Percentiles rank a stretch among this genome's conserved stretches.
Evolutionary conservation across 2,329 filamentous ascomycete genomes (phyloP).

Genomic region (Shiraia sp.): DNA sequence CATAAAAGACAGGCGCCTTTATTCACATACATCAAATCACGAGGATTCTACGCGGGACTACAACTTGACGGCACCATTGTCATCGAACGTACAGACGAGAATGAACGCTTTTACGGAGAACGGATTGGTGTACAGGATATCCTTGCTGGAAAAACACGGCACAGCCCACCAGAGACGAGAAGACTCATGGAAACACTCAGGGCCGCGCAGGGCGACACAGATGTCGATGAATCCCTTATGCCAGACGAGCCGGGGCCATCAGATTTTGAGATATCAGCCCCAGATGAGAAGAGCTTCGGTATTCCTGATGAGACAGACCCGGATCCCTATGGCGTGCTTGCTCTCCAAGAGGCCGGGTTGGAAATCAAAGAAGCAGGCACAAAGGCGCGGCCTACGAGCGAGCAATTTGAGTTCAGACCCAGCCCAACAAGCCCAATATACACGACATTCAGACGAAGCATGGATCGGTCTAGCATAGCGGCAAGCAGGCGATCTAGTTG

Average conservation of each 20-base stretch:
- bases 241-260: slow-evolving; percentile 74
- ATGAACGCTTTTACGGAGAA: slow-evolving; percentile 81
- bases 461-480: slow-evolving; percentile 66
- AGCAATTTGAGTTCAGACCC: slow-evolving; percentile 81
- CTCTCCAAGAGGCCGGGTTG: slow-evolving; percentile 86
- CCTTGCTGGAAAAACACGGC: slow-evolving; percentile 61
- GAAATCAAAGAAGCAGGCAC: slow-evolving; percentile 90
- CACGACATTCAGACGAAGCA: slow-evolving; percentile 67
- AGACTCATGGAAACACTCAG: slow-evolving; percentile 81
- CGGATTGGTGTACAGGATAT: slow-evolving; percentile 66
- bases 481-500: slow-evolving; percentile 68
- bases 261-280: slow-evolving; percentile 64
- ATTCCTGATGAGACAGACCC: slow-evolving; percentile 80
- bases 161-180: slow-evolving; percentile 60
- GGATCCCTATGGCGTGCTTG: slow-evolving; percentile 88
- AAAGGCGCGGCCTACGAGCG: slow-evolving; percentile 71
- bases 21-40: slow-evolving; percentile 86
- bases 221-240: slow-evolving; percentile 71
- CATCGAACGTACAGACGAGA: slow-evolving; percentile 85
- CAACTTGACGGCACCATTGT: slow-evolving; percentile 86
- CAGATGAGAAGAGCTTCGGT: slow-evolving; percentile 66
- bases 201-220: slow-evolving; percentile 79
- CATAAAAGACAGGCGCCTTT: slow-evolving; percentile 72
- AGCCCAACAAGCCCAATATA: slow-evolving; percentile 73
- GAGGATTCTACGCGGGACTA: slow-evolving; percentile 84